Evolutionary conservation across 768 basidiomycete species (phyloP), one percentile per base, ranked within the genome.

Genomic region (Tubosaeta brunneosetosa): DNA sequence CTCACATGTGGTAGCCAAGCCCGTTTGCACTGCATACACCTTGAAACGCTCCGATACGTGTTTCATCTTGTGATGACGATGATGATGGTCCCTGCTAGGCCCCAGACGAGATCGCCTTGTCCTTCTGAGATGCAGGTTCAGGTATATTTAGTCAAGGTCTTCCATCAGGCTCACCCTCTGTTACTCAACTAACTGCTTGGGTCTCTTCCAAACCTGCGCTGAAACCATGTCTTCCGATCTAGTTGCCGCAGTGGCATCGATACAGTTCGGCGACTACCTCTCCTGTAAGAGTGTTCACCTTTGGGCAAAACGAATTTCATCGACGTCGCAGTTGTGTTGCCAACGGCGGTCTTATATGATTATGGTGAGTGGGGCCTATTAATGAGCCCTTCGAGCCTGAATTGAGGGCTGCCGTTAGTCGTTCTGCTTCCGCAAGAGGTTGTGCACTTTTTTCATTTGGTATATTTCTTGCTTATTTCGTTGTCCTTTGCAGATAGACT

Each of bases 371-470:
- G 8, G 14, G 29, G 8, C 26, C 16, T 11, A n/a, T 32, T 31
- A 3, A 36, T 38, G 31, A 3, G 2, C 13, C 7, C 16, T 26
- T 6, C 1, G 6, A 42, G 36, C 25, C 29, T 4, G 25, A 29
- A n/a, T 6, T 33, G n/a, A 40, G 10, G 2, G 17, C 14, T 47
- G 9, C 26, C 16, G 6, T 44, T 37, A 65, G 63, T 55, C 25
- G 31, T 65, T 13, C 48, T 55, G 0, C 48, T 65, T 36, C n/a
- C 53, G 3, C 47, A 44, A 11, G 63, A 65, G 63, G 55, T 65
- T 27, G 27, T 38, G 4, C 26, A 10, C 44, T 11, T 19, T 32
- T 32, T 17, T 16, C 3, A 22, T 36, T 7, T 27, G 22, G 16
- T n/a, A n/a, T 33, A 8, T 11, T 13, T 4, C 2, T 17, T 37